Percentiles rank a stretch among this genome's conserved stretches.
These are phyloP conservation scores for Amanita fuliginea DNA, from an alignment of 768 basidiomycete genomes.

Conservation along the genomic window DNA sequence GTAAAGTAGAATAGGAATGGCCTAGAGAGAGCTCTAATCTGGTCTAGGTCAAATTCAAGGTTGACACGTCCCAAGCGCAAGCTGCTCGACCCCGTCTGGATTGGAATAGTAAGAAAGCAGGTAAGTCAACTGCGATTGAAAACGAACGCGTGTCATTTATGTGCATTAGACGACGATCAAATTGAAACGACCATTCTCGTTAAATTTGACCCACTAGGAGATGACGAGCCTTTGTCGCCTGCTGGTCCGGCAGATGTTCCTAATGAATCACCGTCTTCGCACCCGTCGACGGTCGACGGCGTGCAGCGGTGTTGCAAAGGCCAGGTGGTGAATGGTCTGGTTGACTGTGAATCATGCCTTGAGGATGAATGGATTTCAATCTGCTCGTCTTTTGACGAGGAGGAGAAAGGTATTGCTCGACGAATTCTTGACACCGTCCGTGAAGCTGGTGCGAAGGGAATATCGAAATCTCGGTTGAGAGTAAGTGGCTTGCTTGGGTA, in stretches of 20 bases:
- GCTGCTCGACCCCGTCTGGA: slow-evolving; percentile 47
- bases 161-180: slow-evolving; percentile 65
- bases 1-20: slow-evolving; percentile 21
- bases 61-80: slow-evolving; percentile 56
- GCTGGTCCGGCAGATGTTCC: slow-evolving; percentile 10
- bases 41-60: slow-evolving; percentile 54
- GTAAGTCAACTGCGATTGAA: slow-evolving; percentile 24
- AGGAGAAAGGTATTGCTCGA: slow-evolving; percentile 18
- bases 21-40: neutral
- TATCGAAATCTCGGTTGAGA: slow-evolving; percentile 24
- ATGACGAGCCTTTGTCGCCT: slow-evolving; percentile 11
- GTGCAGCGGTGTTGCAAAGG: slow-evolving; percentile 37
- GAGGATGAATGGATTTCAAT: slow-evolving; percentile 27
- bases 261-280: slow-evolving; percentile 15
- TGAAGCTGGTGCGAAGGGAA: slow-evolving; percentile 25
- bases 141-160: neutral
- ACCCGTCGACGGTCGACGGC: slow-evolving; percentile 34
- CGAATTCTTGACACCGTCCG: slow-evolving; percentile 26
- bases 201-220: slow-evolving; percentile 16
- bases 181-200: slow-evolving; percentile 61
- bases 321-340: slow-evolving; percentile 19
- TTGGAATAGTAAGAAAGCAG: slow-evolving; percentile 87
- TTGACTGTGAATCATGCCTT: slow-evolving; percentile 36
- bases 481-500: slow-evolving; percentile 17
- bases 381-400: slow-evolving; percentile 15